phyloP scores from a whole-genome alignment of 805 yeast species.

The Ogataea neopini region DNA sequence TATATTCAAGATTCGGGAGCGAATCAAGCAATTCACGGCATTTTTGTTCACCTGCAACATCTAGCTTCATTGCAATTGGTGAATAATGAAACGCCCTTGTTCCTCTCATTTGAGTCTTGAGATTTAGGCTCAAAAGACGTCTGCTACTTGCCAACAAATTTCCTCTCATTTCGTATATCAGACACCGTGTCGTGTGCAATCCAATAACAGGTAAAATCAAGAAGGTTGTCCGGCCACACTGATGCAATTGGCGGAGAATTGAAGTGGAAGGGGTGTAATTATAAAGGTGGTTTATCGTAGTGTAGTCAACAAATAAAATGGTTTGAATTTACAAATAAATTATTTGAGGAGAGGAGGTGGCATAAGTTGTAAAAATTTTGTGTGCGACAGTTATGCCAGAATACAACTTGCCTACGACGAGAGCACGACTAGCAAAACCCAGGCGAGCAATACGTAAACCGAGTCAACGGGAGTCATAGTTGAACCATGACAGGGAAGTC shows the following conservation, averaged over 20 bases:
- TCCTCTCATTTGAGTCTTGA: background rate
- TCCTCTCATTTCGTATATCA: conserved; percentile 2
- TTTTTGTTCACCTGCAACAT: conserved; percentile 55
- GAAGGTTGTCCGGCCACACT: background rate
- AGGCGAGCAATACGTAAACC: too few species aligned
- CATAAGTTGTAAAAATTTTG: conserved; percentile 2
- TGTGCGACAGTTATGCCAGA: background rate
- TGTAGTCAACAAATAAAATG: conserved; percentile 2
- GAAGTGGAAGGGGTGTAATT: background rate
- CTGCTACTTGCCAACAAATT: background rate
- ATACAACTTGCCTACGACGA: too few species aligned
- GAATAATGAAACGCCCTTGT: conserved; percentile 15
- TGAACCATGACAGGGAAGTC: too few species aligned
- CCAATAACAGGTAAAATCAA: background rate
- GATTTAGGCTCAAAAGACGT: background rate
- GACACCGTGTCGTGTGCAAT: background rate
- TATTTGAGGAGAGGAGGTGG: background rate
- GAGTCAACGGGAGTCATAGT: too few species aligned
- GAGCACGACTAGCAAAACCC: too few species aligned
- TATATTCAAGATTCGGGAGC: conserved; percentile 62
- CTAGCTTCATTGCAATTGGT: conserved; percentile 31
- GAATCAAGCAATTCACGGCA: conserved; percentile 62
- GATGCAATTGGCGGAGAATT: background rate
- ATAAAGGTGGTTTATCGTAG: background rate
- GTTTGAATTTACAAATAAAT: background rate